Evolutionary conservation across 1,284 basidiomycete species (phyloP).

Genomic region (Athelia sp.): DNA sequence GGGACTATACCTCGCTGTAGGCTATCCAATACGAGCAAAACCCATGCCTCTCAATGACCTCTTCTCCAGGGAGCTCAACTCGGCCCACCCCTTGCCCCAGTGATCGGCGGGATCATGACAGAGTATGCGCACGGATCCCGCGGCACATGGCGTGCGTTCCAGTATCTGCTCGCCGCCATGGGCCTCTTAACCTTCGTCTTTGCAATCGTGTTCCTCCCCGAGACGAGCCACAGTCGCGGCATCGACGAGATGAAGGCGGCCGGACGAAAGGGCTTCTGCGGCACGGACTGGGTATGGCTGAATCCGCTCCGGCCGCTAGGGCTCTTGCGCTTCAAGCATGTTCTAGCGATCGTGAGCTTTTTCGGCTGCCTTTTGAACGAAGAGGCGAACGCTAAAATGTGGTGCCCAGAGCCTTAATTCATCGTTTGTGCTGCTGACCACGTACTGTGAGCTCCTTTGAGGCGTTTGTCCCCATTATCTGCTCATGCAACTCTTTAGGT

Average conservation of each 20-base stretch:
- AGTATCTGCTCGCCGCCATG: conserved; percentile 23
- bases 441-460: conserved; percentile 4
- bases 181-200: conserved; percentile 22
- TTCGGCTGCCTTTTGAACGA: neutral
- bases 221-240: no score
- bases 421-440: conserved; percentile 7
- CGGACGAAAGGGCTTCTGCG: no score
- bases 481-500: conserved; percentile 1
- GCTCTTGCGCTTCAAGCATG: conserved; percentile 29
- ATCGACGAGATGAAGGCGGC: no score
- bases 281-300: conserved; percentile 26
- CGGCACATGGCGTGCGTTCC: conserved; percentile 27
- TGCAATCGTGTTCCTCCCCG: conserved; percentile 13
- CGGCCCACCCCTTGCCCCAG: conserved; percentile 9
- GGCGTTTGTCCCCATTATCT: no score
- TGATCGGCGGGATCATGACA: conserved; percentile 9
- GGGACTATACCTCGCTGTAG: conserved; percentile 5
- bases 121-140: neutral
- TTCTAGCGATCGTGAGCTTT: conserved; percentile 11
- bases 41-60: no score
- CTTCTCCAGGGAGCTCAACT: conserved; percentile 3
- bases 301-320: conserved; percentile 29
- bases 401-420: conserved; percentile 5
- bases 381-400: no score
- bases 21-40: no score